Percentiles rank a stretch among this genome's conserved stretches.
These are phyloP conservation scores for Diaporthe helianthi DNA, from an alignment of 2,329 filamentous ascomycete genomes.

Conservation along the genomic window DNA sequence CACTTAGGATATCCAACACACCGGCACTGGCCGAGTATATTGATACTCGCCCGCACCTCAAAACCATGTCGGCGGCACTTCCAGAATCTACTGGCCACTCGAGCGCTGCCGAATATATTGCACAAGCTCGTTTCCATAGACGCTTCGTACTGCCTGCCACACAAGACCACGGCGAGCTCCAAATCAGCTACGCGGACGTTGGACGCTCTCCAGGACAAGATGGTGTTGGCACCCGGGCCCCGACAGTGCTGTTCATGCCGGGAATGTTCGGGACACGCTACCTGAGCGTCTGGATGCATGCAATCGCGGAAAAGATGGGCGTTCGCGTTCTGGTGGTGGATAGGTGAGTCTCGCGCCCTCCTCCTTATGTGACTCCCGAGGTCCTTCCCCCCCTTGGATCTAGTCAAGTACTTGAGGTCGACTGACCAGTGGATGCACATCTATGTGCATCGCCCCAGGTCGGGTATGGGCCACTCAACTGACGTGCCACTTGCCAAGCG, in stretches of 20 bases:
- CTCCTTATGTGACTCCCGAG: too few relatives aligned
- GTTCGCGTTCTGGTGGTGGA: slow-evolving; percentile 32
- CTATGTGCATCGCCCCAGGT: slow-evolving; percentile 34
- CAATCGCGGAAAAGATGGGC: slow-evolving; percentile 32
- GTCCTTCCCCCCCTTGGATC: too few relatives aligned
- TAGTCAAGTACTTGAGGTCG: not conserved
- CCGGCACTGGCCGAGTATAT: not conserved
- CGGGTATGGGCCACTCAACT: slow-evolving; percentile 32
- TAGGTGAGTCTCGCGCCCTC: slow-evolving; percentile 26
- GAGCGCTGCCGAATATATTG: not conserved
- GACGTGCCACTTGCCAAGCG: slow-evolving; percentile 23
- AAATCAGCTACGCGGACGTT: slow-evolving; percentile 33
- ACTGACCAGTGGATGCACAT: not conserved
- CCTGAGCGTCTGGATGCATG: slow-evolving; percentile 28
- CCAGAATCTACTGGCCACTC: not conserved
- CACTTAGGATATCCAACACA: too few relatives aligned
- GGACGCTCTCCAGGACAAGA: not conserved
- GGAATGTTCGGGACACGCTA: slow-evolving; percentile 38
- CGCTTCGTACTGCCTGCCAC: slow-evolving; percentile 34
- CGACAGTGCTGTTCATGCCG: slow-evolving; percentile 32
- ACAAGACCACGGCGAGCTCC: slow-evolving; percentile 34
- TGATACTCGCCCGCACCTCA: not conserved
- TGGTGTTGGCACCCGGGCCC: not conserved
- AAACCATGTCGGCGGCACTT: not conserved
- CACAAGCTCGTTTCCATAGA: slow-evolving; percentile 33